phyloP scores from a whole-genome alignment of 2,329 filamentous ascomycete species.

The Fusarium abutilonis region DNA sequence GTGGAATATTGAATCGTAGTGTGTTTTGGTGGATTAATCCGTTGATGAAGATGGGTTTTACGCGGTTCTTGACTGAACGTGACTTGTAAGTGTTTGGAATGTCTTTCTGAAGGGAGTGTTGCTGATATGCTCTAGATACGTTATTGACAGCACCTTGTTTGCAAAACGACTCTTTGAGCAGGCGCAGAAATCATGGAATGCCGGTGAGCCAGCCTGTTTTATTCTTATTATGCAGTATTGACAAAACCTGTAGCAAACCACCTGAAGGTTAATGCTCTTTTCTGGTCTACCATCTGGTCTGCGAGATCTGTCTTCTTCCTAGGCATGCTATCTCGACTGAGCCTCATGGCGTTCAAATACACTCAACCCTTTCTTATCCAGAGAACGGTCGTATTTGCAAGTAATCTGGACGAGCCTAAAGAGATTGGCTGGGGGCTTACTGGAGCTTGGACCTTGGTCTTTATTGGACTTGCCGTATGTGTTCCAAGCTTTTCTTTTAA shows the following conservation, averaged over 20 bases:
- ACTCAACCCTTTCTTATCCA: constrained; percentile 16
- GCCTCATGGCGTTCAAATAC: constrained; percentile 18
- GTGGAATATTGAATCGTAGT: constrained; percentile 13
- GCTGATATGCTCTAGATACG: constrained; percentile 7
- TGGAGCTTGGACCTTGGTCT: constrained; percentile 13
- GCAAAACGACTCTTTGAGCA: not conserved
- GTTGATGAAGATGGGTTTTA: constrained; percentile 20
- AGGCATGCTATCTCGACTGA: constrained; percentile 10
- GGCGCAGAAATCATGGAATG: not conserved
- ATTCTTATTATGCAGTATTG: not conserved
- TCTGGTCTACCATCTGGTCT: constrained; percentile 14
- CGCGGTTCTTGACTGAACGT: constrained; percentile 5
- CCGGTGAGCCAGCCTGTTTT: not conserved
- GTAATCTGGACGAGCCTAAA: constrained; percentile 5
- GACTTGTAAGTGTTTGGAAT: not conserved
- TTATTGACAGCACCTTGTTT: not conserved
- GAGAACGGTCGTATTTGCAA: constrained; percentile 5
- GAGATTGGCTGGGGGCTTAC: constrained; percentile 18
- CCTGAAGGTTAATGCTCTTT: constrained; percentile 8
- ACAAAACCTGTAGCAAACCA: not conserved
- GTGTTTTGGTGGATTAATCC: constrained; percentile 29
- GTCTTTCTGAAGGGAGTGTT: accelerated
- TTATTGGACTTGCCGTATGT: constrained; percentile 13
- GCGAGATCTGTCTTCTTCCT: not conserved
- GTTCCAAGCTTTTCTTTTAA: not conserved